A percentile compares a stretch with the other conserved stretches of the same genome.
Evolutionary conservation across 352 stramenopile species (phyloP).

Genomic region (Phytophthora pseudosyringae): DNA sequence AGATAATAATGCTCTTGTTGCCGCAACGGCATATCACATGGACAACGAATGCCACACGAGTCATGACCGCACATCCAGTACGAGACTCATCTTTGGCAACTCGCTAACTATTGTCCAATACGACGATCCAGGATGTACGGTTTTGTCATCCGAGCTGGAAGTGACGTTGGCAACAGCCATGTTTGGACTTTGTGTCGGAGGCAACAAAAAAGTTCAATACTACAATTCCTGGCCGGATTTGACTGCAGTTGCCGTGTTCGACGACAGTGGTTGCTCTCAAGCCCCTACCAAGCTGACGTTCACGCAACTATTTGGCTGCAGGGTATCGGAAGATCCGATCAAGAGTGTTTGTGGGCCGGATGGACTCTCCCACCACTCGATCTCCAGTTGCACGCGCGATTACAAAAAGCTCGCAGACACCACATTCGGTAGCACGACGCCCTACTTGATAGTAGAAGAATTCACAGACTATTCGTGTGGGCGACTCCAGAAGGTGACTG

Average conservation of each 20-base stretch:
- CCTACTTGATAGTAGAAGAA: conserved; percentile 13
- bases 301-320: conserved; percentile 5
- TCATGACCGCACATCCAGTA: neutral
- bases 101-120: conserved; percentile 6
- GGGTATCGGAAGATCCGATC: neutral
- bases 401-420: neutral
- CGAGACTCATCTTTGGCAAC: neutral
- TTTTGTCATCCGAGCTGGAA: neutral
- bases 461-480: neutral
- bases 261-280: neutral
- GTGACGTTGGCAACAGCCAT: neutral
- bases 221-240: neutral
- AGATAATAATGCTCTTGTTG: neutral
- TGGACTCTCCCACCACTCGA: neutral
- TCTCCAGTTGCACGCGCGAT: conserved; percentile 3
- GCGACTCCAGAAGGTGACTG: neutral
- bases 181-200: neutral
- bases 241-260: conserved; percentile 2
- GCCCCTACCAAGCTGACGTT: conserved; percentile 3
- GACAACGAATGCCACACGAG: conserved; percentile 15
- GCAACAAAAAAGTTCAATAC: neutral
- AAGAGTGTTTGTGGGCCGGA: neutral
- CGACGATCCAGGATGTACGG: conserved; percentile 3
- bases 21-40: neutral
- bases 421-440: conserved; percentile 1